Conservation (phyloP, 306 rosid genomes). For the Purshia tridentata region DNA sequence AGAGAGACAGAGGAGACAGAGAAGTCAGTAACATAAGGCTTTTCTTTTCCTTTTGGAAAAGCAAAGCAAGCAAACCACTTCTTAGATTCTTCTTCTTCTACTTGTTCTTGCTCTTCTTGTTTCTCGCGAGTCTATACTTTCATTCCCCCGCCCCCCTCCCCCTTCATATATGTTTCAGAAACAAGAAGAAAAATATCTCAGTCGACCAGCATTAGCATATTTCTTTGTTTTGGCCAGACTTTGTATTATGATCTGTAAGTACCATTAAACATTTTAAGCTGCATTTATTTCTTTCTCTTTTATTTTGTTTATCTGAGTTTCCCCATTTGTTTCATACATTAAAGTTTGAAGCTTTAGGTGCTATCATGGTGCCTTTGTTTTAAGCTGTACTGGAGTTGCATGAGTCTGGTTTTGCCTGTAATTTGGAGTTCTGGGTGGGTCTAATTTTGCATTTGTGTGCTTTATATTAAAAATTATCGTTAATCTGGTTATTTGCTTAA, state of each 20-base stretch:
- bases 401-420: conserved; percentile 16
- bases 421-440: conserved; percentile 22
- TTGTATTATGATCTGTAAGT: conserved; percentile 39
- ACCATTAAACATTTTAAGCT: conserved; percentile 15
- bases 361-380: conserved; percentile 13
- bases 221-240: conserved; percentile 31
- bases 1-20: conserved; percentile 44
- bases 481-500: background rate
- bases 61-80: conserved; percentile 25
- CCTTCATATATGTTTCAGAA: background rate
- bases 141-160: conserved; percentile 16
- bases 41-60: conserved; percentile 46
- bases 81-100: conserved; percentile 58
- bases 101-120: conserved; percentile 18
- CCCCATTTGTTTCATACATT: conserved; percentile 32
- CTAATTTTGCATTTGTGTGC: conserved; percentile 3
- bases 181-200: conserved; percentile 11
- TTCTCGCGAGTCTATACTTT: conserved; percentile 20
- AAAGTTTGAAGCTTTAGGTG: conserved; percentile 18
- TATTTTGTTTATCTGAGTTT: conserved; percentile 27
- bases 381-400: conserved; percentile 13
- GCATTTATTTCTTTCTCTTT: conserved; percentile 27
- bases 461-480: background rate
- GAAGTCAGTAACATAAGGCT: conserved; percentile 41
- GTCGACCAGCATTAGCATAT: conserved; percentile 33